Evolutionary conservation across 139 green algal genomes (phyloP), one percentile per base, ranked within the genome.

Genomic region (Chlorella sp.): DNA sequence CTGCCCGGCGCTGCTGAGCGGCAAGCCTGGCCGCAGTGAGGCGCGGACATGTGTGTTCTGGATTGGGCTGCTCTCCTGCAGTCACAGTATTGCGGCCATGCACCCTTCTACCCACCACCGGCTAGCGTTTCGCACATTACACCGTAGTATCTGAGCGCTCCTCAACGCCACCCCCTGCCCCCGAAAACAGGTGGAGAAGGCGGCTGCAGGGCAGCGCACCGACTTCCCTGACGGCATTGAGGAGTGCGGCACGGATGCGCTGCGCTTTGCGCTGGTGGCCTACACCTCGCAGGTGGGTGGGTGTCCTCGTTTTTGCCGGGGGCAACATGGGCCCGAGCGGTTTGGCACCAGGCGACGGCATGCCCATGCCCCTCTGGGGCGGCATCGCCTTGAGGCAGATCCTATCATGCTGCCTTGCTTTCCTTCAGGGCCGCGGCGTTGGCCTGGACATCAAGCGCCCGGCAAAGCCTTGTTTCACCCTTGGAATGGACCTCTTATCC

Each of bases 141-240:
- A n/a, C n/a, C n/a, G n/a, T n/a, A n/a, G n/a, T n/a, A n/a, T n/a
- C n/a, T n/a, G n/a, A n/a, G n/a, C n/a, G n/a, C n/a, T n/a, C n/a
- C n/a, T 17, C 22, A 8, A 30, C 58, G 3, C 16, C 11, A 30
- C 58, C 60, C 3, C 60, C 60, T 68, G 20, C 26, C 30, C 41
- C 24, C 0, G 3, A 26, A 6, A 40, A 20, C 77, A 83, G 77
- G 41, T 83, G 38, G 88, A 92, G 43, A 95, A 93, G 70, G 96
- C 97, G 28, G 95, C 91, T 84, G 69, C 78, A 32, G 95, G 94
- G 14, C 96, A 99, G 92, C 90, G 90, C 73, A 83, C 86, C 11
- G 96, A 99, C 92, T 99, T 97, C 91, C 97, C 97, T n/a, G 92
- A 99, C 3, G 97, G 97, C 87, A 99, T 99, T 77, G 95, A 98